Conservation (phyloP, 169 alveolate species). For the Cryptosporidium bovis region DNA sequence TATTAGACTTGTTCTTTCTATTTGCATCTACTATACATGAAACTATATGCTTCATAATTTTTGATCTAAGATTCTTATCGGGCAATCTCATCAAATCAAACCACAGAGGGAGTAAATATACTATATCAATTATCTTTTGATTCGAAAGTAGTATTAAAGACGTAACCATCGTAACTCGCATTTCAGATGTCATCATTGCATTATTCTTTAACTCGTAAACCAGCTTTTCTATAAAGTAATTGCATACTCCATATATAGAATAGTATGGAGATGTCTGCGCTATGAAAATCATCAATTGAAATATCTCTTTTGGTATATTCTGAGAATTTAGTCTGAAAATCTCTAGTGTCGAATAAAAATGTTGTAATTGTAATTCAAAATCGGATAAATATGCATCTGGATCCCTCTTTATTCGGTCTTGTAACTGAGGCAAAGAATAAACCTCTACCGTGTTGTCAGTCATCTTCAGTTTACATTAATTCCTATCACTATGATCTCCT, state of each 20-base stretch:
- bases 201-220: conserved; percentile 37
- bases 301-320: conserved; percentile 71
- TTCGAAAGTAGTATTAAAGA: conserved; percentile 49
- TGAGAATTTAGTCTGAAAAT: conserved; percentile 76
- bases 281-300: conserved; percentile 77
- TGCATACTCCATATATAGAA: conserved; percentile 50
- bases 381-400: conserved; percentile 77
- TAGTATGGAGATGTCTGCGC: conserved; percentile 77
- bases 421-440: conserved; percentile 71
- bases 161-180: conserved; percentile 48
- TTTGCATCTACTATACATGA: conserved; percentile 36
- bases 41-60: conserved; percentile 47
- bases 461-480: not conserved
- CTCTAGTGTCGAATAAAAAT: conserved; percentile 68
- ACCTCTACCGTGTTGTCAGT: conserved; percentile 26
- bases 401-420: conserved; percentile 77
- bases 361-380: conserved; percentile 75
- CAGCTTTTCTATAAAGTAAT: conserved; percentile 39
- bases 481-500: not conserved
- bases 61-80: conserved; percentile 27
- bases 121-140: conserved; percentile 61
- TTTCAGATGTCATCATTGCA: conserved; percentile 45
- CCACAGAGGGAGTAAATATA: conserved; percentile 62
- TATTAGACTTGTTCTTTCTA: conserved; percentile 6
- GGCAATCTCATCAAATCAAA: conserved; percentile 71